phyloP scores from a whole-genome alignment of 306 rosid genomes.

The Rosa lucieae region DNA sequence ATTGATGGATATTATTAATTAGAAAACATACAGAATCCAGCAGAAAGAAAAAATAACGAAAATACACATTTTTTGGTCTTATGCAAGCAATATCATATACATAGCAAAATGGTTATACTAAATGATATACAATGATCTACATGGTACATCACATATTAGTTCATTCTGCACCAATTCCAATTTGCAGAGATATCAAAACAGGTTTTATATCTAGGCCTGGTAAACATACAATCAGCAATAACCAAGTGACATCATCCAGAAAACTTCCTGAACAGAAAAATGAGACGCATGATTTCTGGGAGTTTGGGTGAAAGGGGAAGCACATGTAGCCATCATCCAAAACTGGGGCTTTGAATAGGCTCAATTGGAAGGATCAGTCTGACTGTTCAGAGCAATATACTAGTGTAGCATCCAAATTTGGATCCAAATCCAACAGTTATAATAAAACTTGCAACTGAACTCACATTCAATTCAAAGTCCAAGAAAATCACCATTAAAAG shows the following conservation, averaged over 20 bases:
- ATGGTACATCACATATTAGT: background rate
- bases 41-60: constrained; percentile 9
- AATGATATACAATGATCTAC: background rate
- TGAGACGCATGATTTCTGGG: background rate
- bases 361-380: background rate
- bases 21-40: constrained; percentile 22
- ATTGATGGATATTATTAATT: constrained; percentile 40
- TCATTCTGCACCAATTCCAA: background rate
- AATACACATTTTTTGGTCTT: background rate
- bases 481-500: background rate
- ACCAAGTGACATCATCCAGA: background rate
- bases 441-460: background rate
- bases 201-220: background rate
- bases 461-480: background rate
- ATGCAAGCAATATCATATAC: background rate
- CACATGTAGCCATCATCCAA: background rate
- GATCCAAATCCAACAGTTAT: background rate
- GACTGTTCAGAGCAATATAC: background rate
- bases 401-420: background rate
- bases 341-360: too few species aligned
- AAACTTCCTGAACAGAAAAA: background rate
- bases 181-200: background rate
- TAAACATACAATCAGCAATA: constrained; percentile 3
- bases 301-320: background rate
- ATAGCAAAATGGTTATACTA: background rate